phyloP scores from a whole-genome alignment of 352 stramenopile genomes.

The Pythium dissimile region DNA sequence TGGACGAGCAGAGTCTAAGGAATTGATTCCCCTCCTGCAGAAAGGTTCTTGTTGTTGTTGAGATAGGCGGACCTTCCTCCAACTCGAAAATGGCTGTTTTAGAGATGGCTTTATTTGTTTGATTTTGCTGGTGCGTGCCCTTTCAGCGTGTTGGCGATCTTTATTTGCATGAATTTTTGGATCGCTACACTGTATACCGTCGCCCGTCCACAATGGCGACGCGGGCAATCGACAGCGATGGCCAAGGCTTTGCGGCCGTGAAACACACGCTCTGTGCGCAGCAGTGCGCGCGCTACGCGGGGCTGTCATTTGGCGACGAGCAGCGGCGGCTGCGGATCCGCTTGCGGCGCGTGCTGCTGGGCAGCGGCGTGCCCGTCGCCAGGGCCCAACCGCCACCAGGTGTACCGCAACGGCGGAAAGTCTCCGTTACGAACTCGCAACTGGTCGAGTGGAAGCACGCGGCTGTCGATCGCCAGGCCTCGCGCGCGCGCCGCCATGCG shows the following conservation, averaged over 20 bases:
- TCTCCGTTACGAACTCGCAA: background rate
- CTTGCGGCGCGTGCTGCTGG: conserved; percentile 15
- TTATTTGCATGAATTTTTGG: too few species aligned
- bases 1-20: too few species aligned
- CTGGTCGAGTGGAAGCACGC: background rate
- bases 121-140: background rate
- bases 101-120: background rate
- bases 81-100: too few species aligned
- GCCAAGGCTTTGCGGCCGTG: background rate
- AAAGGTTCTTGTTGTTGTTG: too few species aligned
- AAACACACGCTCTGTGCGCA: background rate
- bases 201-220: too few species aligned
- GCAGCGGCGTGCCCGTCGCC: background rate
- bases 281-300: background rate
- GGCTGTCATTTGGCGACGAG: conserved; percentile 11
- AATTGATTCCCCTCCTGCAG: background rate
- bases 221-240: background rate
- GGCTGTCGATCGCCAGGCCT: background rate
- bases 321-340: conserved; percentile 23
- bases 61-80: too few species aligned
- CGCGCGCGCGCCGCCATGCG: background rate
- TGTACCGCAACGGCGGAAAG: background rate
- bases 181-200: too few species aligned
- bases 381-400: background rate
- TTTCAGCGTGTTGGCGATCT: background rate